phyloP scores from a whole-genome alignment of 106 monocot genomes.

The Dactylorhiza incarnata region DNA sequence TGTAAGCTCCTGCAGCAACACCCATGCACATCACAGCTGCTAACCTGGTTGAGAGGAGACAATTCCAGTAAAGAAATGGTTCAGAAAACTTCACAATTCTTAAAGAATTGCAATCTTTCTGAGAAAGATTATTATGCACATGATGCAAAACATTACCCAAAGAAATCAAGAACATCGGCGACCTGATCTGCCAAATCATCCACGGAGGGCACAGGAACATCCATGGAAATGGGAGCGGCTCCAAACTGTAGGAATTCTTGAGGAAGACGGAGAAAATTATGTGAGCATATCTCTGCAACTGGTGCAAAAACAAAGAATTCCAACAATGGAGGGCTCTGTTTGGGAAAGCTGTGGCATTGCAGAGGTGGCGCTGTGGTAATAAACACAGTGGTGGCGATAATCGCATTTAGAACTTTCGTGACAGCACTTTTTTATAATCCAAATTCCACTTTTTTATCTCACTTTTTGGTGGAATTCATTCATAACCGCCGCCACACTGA shows the following conservation, averaged over 20 bases:
- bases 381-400: too few relatives aligned
- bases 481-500: too few relatives aligned
- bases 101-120: not conserved
- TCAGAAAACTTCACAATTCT: conserved; percentile 5
- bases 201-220: conserved; percentile 55
- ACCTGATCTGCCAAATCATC: conserved; percentile 89
- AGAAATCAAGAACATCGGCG: conserved; percentile 84
- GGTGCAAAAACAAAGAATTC: not conserved
- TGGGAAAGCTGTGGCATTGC: not conserved
- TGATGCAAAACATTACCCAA: conserved; percentile 44
- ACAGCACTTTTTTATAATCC: too few relatives aligned
- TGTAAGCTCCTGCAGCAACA: conserved; percentile 63
- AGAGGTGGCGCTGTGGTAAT: too few relatives aligned
- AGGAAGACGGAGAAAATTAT: conserved; percentile 18
- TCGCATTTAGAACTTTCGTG: too few relatives aligned
- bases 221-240: conserved; percentile 79
- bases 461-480: too few relatives aligned
- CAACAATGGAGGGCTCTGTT: not conserved
- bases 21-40: conserved; percentile 78
- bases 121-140: not conserved
- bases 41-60: conserved; percentile 28
- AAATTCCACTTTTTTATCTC: too few relatives aligned
- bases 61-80: conserved; percentile 4
- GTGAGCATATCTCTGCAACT: not conserved
- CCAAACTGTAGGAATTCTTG: conserved; percentile 89